Base-by-base conservation (phyloP, 2,329 filamentous ascomycete species). In the Fusarium temperatum region DNA sequence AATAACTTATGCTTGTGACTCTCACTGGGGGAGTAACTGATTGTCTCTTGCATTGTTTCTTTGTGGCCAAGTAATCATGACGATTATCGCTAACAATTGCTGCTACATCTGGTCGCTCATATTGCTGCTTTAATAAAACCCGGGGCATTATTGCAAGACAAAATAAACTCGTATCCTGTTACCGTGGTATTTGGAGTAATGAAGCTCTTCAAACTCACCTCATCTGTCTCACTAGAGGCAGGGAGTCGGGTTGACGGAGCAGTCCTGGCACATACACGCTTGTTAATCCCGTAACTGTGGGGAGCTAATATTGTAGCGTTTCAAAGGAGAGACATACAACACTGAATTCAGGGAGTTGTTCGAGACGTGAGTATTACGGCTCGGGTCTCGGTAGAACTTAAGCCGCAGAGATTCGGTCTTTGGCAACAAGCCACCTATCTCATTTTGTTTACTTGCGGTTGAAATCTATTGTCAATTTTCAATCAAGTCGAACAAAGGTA, bases 381-480 rank as follows among this genome's bases (percentile, higher is more conserved):
- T 69, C 53, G 56, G 68, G 72, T 73, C 63, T 73, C 68, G 60
- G 60, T 55, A 54, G 44, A 73, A 45, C 38, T 44, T 32, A 36
- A 17, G 18, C 64, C 72, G 68, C n/a, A 44, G 42, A 41, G 24
- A 42, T 32, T 50, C 24, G 38, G 17, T 36, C n/a, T 9, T 35
- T 39, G 41, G 44, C 26, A 26, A 20, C n/a, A 57, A 38, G 57
- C 36, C 35, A 54, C 48, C 24, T 42, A 57, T 58, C 47, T 64
- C 39, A 44, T 58, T 35, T 55, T 41, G 18, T 50, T 55, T 48
- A 41, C 41, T 30, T 45, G 14, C 24, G 48, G 20, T 56, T 51
- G 42, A 45, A 22, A 41, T 54, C 7, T 41, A 28, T 18, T 14
- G 20, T n/a, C 14, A 24, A 48, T 35, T n/a, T 55, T 51, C 20